A percentile compares a stretch with the other conserved stretches of the same genome.
Conservation (phyloP, 306 rosid genomes). For the Prunus kanzakura region DNA sequence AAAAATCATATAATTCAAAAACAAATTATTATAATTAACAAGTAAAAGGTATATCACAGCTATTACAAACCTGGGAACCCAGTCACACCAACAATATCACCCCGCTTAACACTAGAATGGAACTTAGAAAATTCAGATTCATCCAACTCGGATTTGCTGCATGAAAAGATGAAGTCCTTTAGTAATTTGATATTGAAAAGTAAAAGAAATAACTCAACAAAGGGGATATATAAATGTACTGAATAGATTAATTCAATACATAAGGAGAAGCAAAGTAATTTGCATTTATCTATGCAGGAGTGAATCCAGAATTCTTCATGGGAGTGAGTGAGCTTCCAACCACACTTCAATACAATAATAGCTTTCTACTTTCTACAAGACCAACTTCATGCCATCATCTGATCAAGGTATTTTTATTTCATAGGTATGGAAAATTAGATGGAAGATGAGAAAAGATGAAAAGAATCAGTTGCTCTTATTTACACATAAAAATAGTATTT, state of each 20-base stretch:
- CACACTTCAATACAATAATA: background rate
- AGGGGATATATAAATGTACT: background rate
- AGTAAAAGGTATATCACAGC: background rate
- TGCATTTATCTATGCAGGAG: background rate
- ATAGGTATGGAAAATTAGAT: background rate
- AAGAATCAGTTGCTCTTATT: background rate
- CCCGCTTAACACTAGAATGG: slow-evolving; percentile 79
- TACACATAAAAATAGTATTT: background rate
- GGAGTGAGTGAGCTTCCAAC: background rate
- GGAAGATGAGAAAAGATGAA: background rate
- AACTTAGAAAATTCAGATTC: slow-evolving; percentile 65
- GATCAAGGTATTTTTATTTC: background rate
- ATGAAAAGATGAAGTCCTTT: slow-evolving; percentile 25
- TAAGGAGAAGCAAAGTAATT: background rate
- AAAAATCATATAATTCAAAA: background rate
- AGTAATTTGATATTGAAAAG: background rate
- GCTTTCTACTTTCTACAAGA: background rate
- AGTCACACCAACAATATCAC: slow-evolving; percentile 73
- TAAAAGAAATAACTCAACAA: background rate
- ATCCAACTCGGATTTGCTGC: slow-evolving; percentile 61
- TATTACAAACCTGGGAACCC: slow-evolving; percentile 79
- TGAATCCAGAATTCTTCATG: background rate
- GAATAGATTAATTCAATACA: background rate
- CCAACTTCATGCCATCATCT: background rate
- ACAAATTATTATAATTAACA: background rate